Evolutionary conservation across 2,329 filamentous ascomycete species (phyloP).

Genomic region (Fonsecaea multimorphosa): DNA sequence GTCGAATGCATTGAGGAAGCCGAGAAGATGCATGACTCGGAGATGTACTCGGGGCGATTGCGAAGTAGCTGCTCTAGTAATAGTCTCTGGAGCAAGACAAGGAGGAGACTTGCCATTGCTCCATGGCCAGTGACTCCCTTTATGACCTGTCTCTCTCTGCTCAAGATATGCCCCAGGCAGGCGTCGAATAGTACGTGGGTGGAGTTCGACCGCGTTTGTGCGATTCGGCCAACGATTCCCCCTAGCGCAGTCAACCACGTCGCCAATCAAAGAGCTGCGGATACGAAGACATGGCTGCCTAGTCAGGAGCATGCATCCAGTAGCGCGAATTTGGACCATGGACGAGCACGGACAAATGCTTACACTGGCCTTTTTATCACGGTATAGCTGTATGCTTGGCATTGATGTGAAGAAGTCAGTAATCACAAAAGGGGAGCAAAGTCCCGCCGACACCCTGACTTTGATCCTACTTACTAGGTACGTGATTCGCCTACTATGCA

Average conservation of each 20-base stretch:
- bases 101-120: background rate
- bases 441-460: background rate
- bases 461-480: background rate
- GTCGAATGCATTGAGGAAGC: constrained; percentile 25
- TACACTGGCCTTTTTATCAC: background rate
- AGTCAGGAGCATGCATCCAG: background rate
- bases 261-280: background rate
- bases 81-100: background rate
- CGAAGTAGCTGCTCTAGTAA: background rate
- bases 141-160: background rate
- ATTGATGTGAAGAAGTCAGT: background rate
- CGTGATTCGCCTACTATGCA: background rate
- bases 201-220: constrained; percentile 16
- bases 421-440: background rate
- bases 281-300: background rate
- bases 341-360: background rate
- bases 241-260: constrained; percentile 4
- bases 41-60: background rate
- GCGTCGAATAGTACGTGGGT: background rate
- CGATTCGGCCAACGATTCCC: constrained; percentile 6
- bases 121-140: background rate
- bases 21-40: constrained; percentile 15
- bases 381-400: background rate
- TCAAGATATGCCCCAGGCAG: background rate
- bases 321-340: background rate